These are phyloP conservation scores for Paxillus involutus DNA, from an alignment of 768 basidiomycete species.

Conservation along the genomic window DNA sequence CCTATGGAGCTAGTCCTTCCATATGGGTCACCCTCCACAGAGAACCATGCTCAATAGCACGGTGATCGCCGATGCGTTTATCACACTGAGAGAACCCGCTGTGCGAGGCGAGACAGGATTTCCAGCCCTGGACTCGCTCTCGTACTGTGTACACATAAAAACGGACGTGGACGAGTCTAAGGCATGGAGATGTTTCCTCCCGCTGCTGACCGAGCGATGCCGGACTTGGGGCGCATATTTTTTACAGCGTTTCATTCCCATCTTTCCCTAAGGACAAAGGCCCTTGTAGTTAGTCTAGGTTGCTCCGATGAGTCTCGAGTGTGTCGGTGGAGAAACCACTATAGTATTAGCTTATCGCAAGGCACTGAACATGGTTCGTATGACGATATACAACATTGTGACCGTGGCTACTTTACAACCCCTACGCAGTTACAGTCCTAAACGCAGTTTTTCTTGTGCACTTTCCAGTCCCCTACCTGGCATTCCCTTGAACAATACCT, in stretches of 20 bases:
- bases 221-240: constrained; percentile 56
- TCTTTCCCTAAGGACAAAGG: no score
- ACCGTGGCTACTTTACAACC: no score
- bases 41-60: constrained; percentile 27
- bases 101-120: constrained; percentile 5
- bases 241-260: constrained; percentile 37
- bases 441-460: no score
- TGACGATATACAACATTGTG: no score
- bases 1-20: constrained; percentile 14
- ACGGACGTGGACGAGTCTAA: constrained; percentile 15
- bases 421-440: no score
- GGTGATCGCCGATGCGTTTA: constrained; percentile 49
- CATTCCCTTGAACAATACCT: constrained; percentile 46
- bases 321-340: no score
- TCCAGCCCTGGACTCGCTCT: constrained; percentile 4
- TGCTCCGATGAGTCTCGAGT: no score
- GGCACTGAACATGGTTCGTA: no score
- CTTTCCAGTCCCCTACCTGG: constrained; percentile 30
- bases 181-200: constrained; percentile 53
- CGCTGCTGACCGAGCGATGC: constrained; percentile 51
- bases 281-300: no score
- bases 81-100: constrained; percentile 35
- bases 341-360: no score
- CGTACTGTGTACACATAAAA: constrained; percentile 9
- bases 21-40: constrained; percentile 2